Evolutionary conservation across 1,139 yeast genomes (phyloP).

Genomic region (Kurtzmaniella quercitrusa): DNA sequence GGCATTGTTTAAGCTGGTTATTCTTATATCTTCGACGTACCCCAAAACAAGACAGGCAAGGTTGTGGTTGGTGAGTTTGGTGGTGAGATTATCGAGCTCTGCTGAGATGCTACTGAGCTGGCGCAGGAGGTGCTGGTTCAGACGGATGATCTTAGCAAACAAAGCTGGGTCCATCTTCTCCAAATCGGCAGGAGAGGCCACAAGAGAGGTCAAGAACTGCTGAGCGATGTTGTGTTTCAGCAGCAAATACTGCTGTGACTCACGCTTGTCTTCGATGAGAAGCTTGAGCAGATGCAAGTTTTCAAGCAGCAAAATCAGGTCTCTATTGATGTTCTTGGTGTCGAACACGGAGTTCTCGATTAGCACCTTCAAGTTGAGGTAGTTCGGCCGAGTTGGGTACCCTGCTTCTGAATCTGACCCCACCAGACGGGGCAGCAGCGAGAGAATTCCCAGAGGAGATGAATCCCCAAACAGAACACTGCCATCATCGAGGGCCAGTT

Average conservation of each 20-base stretch:
- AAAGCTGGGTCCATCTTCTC: slow-evolving; percentile 22
- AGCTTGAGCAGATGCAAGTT: slow-evolving; percentile 27
- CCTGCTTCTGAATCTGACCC: not conserved
- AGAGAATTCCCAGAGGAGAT: slow-evolving; percentile 8
- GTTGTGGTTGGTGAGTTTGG: slow-evolving; percentile 35
- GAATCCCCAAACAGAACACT: slow-evolving; percentile 16
- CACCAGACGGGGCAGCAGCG: slow-evolving; percentile 1
- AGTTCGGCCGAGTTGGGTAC: slow-evolving; percentile 19
- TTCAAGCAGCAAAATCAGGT: slow-evolving; percentile 30
- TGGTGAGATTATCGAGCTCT: slow-evolving; percentile 28
- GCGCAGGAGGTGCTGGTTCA: slow-evolving; percentile 29
- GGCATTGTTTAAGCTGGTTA: slow-evolving; percentile 11
- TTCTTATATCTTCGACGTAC: slow-evolving; percentile 41
- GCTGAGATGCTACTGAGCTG: slow-evolving; percentile 23
- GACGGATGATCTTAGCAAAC: slow-evolving; percentile 30
- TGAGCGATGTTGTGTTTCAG: slow-evolving; percentile 32
- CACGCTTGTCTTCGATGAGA: slow-evolving; percentile 26
- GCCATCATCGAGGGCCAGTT: slow-evolving; percentile 29
- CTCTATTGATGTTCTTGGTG: slow-evolving; percentile 32
- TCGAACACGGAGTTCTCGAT: slow-evolving; percentile 45
- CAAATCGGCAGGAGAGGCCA: slow-evolving; percentile 13
- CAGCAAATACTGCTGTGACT: slow-evolving; percentile 27
- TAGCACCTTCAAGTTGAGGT: slow-evolving; percentile 38
- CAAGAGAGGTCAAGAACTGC: slow-evolving; percentile 29
- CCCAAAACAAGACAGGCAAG: slow-evolving; percentile 43